A percentile compares a stretch with the other conserved stretches of the same genome.
These are phyloP conservation scores for Meyerozyma elateridarum DNA, from an alignment of 1,139 yeast genomes.

Conservation along the genomic window DNA sequence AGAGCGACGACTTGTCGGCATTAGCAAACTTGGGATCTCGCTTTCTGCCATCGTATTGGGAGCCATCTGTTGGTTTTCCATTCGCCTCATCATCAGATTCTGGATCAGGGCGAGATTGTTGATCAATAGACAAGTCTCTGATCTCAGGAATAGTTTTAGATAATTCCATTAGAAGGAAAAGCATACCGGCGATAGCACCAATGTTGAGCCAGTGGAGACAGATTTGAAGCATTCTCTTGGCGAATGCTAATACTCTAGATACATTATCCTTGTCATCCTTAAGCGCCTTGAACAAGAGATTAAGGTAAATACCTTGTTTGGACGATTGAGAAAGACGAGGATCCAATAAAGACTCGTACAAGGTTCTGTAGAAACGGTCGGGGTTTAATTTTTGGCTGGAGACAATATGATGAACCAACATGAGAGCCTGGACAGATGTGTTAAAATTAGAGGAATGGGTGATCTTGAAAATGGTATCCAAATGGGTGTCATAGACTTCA, in stretches of 20 bases:
- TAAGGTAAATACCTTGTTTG: conserved; percentile 84
- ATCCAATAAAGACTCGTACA: conserved; percentile 87
- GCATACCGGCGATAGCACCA: conserved; percentile 90
- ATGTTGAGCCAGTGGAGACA: conserved; percentile 82
- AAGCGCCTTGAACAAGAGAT: conserved; percentile 77
- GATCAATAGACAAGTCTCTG: conserved; percentile 38
- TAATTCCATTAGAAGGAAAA: conserved; percentile 69
- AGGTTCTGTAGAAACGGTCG: conserved; percentile 81
- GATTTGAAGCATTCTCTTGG: conserved; percentile 82
- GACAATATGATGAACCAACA: conserved; percentile 74
- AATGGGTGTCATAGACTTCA: conserved; percentile 68
- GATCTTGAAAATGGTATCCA: conserved; percentile 80
- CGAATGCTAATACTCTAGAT: conserved; percentile 79
- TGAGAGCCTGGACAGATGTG: conserved; percentile 89
- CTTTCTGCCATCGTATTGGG: conserved; percentile 74
- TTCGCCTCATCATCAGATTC: conserved; percentile 15
- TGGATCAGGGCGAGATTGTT: conserved; percentile 32
- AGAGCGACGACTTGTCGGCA: conserved; percentile 74
- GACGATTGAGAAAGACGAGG: conserved; percentile 79
- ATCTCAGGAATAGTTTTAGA: conserved; percentile 40
- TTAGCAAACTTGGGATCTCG: conserved; percentile 88
- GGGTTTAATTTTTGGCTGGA: conserved; percentile 50
- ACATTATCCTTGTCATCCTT: conserved; percentile 58
- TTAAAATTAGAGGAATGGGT: conserved; percentile 94
- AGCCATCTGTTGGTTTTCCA: conserved; percentile 12